Percentiles rank a stretch among this genome's conserved stretches.
Conservation (phyloP, 352 stramenopile species). For the Phytophthora sansomeana region DNA sequence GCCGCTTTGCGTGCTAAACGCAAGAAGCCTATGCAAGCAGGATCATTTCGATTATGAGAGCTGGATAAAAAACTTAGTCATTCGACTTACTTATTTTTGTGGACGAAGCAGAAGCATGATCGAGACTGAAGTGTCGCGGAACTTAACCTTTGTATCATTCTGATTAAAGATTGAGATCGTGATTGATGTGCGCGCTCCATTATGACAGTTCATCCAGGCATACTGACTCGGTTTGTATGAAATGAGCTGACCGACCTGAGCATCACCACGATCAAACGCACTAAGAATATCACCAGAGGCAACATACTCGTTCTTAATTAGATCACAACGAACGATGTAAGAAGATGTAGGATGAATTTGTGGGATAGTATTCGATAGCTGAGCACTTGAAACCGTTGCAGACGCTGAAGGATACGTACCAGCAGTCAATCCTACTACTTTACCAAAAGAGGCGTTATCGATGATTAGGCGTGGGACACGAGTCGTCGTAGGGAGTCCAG, state of each 20-base stretch:
- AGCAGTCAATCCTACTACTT: constrained; percentile 16
- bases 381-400: constrained; percentile 7
- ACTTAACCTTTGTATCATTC: constrained; percentile 9
- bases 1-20: constrained; percentile 1
- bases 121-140: constrained; percentile 14
- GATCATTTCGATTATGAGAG: no score
- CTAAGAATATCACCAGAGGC: constrained; percentile 13
- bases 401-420: constrained; percentile 21
- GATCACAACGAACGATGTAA: constrained; percentile 31
- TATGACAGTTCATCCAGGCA: constrained; percentile 24
- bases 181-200: constrained; percentile 19
- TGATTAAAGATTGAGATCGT: constrained; percentile 25
- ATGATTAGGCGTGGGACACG: constrained; percentile 29
- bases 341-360: constrained; percentile 16
- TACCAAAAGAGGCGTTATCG: constrained; percentile 26
- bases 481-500: constrained; percentile 19
- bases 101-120: constrained; percentile 17
- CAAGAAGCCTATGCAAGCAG: no score
- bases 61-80: no score
- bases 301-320: constrained; percentile 32
- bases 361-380: constrained; percentile 22
- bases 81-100: constrained; percentile 19
- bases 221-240: constrained; percentile 31
- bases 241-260: constrained; percentile 7
- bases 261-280: constrained; percentile 18